Base-by-base conservation (phyloP, 2,329 filamentous ascomycete species). In the Ramularia collo-cygni region DNA sequence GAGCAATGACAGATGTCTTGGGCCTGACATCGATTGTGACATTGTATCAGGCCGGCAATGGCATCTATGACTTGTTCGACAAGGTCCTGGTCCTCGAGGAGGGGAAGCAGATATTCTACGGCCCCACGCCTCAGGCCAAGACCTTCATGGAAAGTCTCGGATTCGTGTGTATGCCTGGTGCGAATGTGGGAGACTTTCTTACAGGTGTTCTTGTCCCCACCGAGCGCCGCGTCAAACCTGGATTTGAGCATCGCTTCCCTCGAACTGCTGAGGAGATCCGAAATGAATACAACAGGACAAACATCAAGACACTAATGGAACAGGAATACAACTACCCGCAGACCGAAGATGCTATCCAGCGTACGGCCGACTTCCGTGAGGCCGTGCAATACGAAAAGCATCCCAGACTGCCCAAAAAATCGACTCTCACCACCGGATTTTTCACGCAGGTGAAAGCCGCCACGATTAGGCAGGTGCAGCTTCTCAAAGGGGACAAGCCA, bases 41-140 rank as follows among this genome's bases (percentile, higher is more conserved):
- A 0, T 65, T 83, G 0, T 85, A 85, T 55, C 81, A 85, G 54
- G 81, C 81, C 3, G 77, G 78, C 4, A 81, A 85, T 40, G 77
- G 74, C 16, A 83, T 85, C 43, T 83, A 82, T 56, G 66, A 81
- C 17, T 68, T 79, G 0, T 84, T 85, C 55, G 79, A 85, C 56
- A 85, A 84, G 54, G 79, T 83, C 0, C 66, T 84, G 0, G 72
- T 85, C 7, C 68, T 85, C 3, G 79, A 84, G 33, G 72, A 77
- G 42, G 81, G 81, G 33, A 76, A 77, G 45, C 60, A 84, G 50
- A 70, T 83, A 32, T 85, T 73, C 63, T 83, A 81, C 47, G 81
- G 81, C 0, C 71, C 78, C 0, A 64, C 69, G 48, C 60, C 68
- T 4, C 66, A 79, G 44, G 81, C 81, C 0, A 63, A 69, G 4